Evolutionary conservation across 2,329 filamentous ascomycete genomes (phyloP).

Genomic region (Bipolaris gigantea): DNA sequence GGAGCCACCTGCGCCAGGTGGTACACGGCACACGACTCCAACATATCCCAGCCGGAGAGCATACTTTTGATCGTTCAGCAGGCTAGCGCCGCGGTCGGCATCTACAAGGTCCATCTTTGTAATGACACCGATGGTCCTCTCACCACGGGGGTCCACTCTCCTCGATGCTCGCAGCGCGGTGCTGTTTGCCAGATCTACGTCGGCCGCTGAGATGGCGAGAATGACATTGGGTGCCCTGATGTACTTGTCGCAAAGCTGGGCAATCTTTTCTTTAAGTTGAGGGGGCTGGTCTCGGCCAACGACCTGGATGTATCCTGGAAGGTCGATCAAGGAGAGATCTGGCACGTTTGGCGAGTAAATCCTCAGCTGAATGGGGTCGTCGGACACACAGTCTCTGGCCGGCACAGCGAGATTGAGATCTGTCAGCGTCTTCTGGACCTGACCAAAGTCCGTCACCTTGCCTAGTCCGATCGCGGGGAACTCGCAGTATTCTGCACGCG

Average conservation of each 20-base stretch:
- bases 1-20: slow-evolving; percentile 58
- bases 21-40: slow-evolving; percentile 86
- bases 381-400: slow-evolving; percentile 86
- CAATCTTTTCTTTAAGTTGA: slow-evolving; percentile 92
- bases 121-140: slow-evolving; percentile 96
- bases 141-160: slow-evolving; percentile 88
- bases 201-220: slow-evolving; percentile 92
- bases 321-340: slow-evolving; percentile 91
- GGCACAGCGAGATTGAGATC: slow-evolving; percentile 94
- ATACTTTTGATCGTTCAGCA: slow-evolving; percentile 88
- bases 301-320: slow-evolving; percentile 97
- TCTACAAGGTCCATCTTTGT: slow-evolving; percentile 99
- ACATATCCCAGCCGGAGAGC: slow-evolving; percentile 94
- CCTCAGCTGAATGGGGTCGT: slow-evolving; percentile 93
- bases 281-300: slow-evolving; percentile 86
- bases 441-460: slow-evolving; percentile 87
- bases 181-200: slow-evolving; percentile 96
- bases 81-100: slow-evolving; percentile 71
- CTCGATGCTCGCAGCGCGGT: slow-evolving; percentile 87
- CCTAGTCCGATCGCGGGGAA: slow-evolving; percentile 89
- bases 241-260: slow-evolving; percentile 96
- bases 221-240: slow-evolving; percentile 96
- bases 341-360: slow-evolving; percentile 96
- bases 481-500: slow-evolving; percentile 87
- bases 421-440: slow-evolving; percentile 90